Conservation (phyloP, 1,284 basidiomycete genomes). For the Austropuccinia psidii region DNA sequence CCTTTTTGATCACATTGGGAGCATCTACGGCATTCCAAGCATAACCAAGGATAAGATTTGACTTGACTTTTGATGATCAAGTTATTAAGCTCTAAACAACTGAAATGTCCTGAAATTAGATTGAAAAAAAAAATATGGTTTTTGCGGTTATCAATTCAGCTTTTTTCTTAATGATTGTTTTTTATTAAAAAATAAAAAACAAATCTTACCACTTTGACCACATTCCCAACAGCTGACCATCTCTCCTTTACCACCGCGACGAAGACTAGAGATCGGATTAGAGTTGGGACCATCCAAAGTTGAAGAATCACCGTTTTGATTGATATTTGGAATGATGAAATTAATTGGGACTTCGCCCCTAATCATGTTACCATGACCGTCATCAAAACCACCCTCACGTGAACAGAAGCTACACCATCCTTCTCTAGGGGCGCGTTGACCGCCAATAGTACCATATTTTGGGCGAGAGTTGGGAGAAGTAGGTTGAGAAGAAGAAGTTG, state of each 20-base stretch:
- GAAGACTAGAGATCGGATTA: neutral
- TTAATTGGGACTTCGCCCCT: slow-evolving; percentile 11
- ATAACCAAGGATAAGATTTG: slow-evolving; percentile 30
- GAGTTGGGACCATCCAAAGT: neutral
- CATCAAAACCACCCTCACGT: slow-evolving; percentile 27
- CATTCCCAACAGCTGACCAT: slow-evolving; percentile 37
- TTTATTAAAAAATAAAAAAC: neutral
- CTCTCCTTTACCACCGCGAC: slow-evolving; percentile 27
- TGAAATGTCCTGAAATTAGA: slow-evolving; percentile 22
- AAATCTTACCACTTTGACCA: slow-evolving; percentile 27
- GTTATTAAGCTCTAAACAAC: slow-evolving; percentile 26
- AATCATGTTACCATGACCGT: slow-evolving; percentile 16
- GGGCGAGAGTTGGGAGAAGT: slow-evolving; percentile 7
- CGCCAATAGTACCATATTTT: slow-evolving; percentile 5
- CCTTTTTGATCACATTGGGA: slow-evolving; percentile 27
- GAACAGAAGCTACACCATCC: slow-evolving; percentile 35
- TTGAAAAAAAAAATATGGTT: too few relatives aligned
- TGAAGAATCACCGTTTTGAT: neutral
- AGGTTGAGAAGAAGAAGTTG: neutral
- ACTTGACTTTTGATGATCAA: slow-evolving; percentile 19
- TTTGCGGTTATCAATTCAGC: too few relatives aligned
- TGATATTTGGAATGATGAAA: neutral
- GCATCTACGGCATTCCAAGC: slow-evolving; percentile 34
- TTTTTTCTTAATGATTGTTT: neutral
- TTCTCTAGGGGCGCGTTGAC: slow-evolving; percentile 21